phyloP scores from a whole-genome alignment of 2,329 filamentous ascomycete genomes.

The Samsoniella hepiali region DNA sequence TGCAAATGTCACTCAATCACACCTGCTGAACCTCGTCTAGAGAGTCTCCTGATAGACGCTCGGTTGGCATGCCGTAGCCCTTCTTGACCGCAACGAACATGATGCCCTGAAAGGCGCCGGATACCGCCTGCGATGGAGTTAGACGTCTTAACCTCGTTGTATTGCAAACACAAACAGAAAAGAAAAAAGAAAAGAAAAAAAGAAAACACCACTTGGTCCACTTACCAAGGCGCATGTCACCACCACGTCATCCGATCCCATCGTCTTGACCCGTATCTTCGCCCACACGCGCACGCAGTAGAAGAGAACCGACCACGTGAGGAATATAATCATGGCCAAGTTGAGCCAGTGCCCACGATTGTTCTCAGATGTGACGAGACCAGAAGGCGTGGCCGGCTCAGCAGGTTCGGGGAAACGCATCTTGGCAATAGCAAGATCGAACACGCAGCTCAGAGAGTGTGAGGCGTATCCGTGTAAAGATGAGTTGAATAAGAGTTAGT shows the following conservation, averaged over 20 bases:
- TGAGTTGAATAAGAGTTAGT: too few relatives aligned
- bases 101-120: not conserved
- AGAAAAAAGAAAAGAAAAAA: too few relatives aligned
- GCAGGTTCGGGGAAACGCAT: not conserved
- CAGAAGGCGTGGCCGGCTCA: not conserved
- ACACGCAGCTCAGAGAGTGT: too few relatives aligned
- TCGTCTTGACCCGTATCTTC: slow-evolving; percentile 4
- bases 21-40: not conserved
- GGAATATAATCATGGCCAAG: slow-evolving; percentile 4
- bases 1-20: not conserved
- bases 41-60: not conserved
- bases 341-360: slow-evolving; percentile 4
- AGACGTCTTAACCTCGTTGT: not conserved
- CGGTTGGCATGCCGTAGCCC: slow-evolving; percentile 7
- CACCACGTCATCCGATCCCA: not conserved
- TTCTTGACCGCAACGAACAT: not conserved
- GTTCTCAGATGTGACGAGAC: not conserved
- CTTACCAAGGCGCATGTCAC: slow-evolving; percentile 3
- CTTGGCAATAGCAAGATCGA: too few relatives aligned
- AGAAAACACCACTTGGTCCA: too few relatives aligned
- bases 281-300: slow-evolving; percentile 7
- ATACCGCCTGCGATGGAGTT: not conserved
- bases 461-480: too few relatives aligned
- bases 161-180: too few relatives aligned
- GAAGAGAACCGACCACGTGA: not conserved